Base-by-base conservation (phyloP, 2,329 filamentous ascomycete species). In the Samsoniella hepiali region DNA sequence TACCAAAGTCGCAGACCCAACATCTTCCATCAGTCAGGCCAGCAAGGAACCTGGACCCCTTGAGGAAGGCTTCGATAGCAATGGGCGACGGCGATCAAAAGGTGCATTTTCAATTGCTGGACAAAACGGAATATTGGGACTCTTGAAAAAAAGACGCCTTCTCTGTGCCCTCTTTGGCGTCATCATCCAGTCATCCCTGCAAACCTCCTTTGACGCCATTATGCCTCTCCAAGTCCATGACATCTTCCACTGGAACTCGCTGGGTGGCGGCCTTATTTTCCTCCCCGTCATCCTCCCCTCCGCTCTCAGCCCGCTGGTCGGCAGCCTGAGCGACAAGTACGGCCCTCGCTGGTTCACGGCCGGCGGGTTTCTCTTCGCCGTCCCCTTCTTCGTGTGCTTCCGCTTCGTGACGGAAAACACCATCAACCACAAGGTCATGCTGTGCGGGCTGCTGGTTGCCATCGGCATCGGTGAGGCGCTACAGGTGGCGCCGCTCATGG, bases 401-500 rank as follows among this genome's bases (percentile, higher is more conserved):
- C 69, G 73, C 17, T 74, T 76, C 47, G 74, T 76, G 17, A 58
- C 68, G 1, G 68, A 74, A 31, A 68, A 75, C 61, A 71, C 56
- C 11, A 67, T 73, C 15, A 59, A 63, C 9, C 66, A 75, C 63
- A 75, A 73, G 59, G 60, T 73, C 15, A 66, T 75, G 66, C 66
- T 76, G 1, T 75, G 73, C 44, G 73, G 70, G 10, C 68, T 76
- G 29, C 68, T 76, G 1, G 63, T 66, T 2, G 73, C 72, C 8
- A 53, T 76, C 7, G 74, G 74, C 1, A 62, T 75, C 9, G 69
- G 71, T 2, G 65, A 71, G 54, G 65, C 70, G 9, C 72, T 71
- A n/a, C 70, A 74, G n/a, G 70, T 75, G 27, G 71, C 71, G 2
- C 73, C 73, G 3, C 51, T 76, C 59, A 76, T 75, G 70, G 74